Evolutionary conservation across 768 basidiomycete species (phyloP).

Genomic region (Tephrocybe rancida): DNA sequence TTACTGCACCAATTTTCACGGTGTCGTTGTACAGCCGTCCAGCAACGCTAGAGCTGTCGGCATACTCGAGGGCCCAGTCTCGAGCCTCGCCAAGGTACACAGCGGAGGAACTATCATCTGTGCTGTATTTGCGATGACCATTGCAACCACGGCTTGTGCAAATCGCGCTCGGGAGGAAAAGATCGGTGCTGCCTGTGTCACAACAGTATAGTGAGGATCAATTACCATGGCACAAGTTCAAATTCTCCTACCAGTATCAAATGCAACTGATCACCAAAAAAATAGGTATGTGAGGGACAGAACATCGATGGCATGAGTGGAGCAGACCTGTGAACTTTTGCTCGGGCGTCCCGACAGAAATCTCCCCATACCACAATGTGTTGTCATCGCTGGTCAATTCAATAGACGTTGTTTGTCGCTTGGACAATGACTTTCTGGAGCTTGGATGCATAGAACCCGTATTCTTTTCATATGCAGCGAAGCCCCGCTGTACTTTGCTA

Average conservation of each 20-base stretch:
- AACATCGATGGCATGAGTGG: background rate
- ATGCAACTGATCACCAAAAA: background rate
- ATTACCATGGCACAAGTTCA: no score
- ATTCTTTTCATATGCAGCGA: background rate
- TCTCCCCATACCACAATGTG: background rate
- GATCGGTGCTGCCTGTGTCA: background rate
- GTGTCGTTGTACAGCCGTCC: background rate
- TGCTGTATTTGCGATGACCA: no score
- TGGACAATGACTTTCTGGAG: background rate
- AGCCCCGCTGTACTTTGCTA: background rate
- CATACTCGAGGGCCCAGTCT: no score
- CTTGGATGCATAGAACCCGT: conserved; percentile 1
- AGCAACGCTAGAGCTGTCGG: background rate
- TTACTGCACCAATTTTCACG: background rate
- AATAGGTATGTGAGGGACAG: background rate
- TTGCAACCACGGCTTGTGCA: no score
- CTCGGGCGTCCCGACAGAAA: background rate
- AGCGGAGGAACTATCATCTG: no score
- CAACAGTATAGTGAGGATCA: no score
- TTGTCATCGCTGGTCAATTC: background rate
- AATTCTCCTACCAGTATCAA: background rate
- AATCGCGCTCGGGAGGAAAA: background rate
- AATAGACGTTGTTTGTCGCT: background rate
- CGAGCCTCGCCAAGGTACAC: no score
- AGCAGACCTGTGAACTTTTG: background rate